Evolutionary conservation across 805 yeast species (phyloP).

Genomic region (Sugiyamaella smithiae): DNA sequence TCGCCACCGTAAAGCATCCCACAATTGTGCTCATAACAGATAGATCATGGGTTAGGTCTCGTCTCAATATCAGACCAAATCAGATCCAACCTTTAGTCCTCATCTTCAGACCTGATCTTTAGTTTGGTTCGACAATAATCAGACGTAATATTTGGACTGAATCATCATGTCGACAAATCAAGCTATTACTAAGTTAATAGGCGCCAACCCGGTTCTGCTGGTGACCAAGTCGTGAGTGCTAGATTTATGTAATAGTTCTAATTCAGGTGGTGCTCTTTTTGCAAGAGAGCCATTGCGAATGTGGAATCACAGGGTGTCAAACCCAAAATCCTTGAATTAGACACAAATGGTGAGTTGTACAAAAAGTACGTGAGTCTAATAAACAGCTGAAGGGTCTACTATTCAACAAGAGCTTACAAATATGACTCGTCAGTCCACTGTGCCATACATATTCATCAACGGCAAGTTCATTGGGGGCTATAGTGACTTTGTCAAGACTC

Average conservation of each 20-base stretch:
- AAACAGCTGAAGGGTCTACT: conserved; percentile 64
- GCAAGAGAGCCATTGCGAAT: conserved; percentile 46
- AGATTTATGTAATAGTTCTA: background rate
- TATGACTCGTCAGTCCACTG: conserved; percentile 87
- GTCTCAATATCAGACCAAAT: too few relatives aligned
- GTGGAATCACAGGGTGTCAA: conserved; percentile 40
- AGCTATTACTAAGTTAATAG: conserved; percentile 47
- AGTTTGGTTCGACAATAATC: too few relatives aligned
- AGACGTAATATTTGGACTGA: too few relatives aligned
- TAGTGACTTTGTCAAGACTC: conserved; percentile 7
- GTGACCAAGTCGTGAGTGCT: conserved; percentile 62
- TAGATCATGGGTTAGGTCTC: too few relatives aligned
- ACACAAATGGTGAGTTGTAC: conserved; percentile 29
- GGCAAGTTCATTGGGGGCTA: conserved; percentile 92
- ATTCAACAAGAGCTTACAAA: conserved; percentile 75
- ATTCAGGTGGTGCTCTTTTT: conserved; percentile 29
- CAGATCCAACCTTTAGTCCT: too few relatives aligned
- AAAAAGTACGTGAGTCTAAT: conserved; percentile 28
- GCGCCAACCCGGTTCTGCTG: conserved; percentile 64
- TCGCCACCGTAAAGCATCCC: too few relatives aligned
- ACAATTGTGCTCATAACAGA: too few relatives aligned
- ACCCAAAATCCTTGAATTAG: conserved; percentile 56
- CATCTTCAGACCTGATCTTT: too few relatives aligned
- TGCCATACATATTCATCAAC: conserved; percentile 85
- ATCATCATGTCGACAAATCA: background rate